Evolutionary conservation across 2,329 filamentous ascomycete species (phyloP), one percentile per base, ranked within the genome.

Genomic region (Curvularia spicifera): DNA sequence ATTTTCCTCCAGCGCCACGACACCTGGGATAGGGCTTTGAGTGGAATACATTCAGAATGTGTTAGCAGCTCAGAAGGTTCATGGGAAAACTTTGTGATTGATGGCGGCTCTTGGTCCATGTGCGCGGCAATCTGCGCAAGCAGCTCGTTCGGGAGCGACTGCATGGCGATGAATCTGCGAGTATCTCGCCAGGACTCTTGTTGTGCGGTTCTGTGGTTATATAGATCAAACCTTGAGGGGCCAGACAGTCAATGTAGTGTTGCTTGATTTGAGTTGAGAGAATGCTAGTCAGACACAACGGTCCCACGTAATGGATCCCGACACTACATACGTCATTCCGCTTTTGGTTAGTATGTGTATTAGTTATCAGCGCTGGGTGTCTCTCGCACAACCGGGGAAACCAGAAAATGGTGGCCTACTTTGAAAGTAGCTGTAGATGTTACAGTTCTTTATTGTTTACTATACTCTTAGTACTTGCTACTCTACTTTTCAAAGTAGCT

Each of bases 131-230:
- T 74, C 15, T 75, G 69, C n/a, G 75, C 64, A 0, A 75, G 56
- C 2, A 78, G 62, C 57, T 78, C 76, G 51, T 74, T 74, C 24
- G 76, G 75, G 3, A 78, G 68, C 1, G 61, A 54, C 37, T 73
- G 59, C 63, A 76, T 71, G 35, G 22, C 51, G 20, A 29, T 31
- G 20, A 15, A 18, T 24, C 0, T 12, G 26, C 26, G 18, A 29
- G 18, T 13, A 20, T 28, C 39, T 26, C 33, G 28, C 35, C 31
- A 10, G 5, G 4, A 18, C 1, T 8, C 18, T 15, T 51, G 22
- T 42, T 28, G n/a, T 7, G 29, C 2, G 9, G 18, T 13, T 10
- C 2, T 5, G 6, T 12, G 0, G 2, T 13, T 5, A 26, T 39
- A 7, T 1, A 28, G 24, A 8, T 8, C 15, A 37, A n/a, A 15